phyloP scores from a whole-genome alignment of 148 eudicot species.

The Simmondsia chinensis region DNA sequence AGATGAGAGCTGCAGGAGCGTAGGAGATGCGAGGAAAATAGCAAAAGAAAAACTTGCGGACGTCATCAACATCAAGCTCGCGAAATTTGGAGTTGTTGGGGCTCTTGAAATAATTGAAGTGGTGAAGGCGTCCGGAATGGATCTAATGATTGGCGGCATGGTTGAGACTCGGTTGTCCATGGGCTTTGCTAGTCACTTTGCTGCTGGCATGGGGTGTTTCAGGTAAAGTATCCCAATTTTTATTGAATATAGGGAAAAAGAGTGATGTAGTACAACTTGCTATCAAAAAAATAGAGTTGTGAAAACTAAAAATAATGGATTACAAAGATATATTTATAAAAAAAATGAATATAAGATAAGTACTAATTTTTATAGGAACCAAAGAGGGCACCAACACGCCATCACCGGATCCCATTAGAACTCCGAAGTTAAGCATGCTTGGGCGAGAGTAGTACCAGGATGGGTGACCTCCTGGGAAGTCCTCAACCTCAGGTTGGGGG shows the following conservation, averaged over 20 bases:
- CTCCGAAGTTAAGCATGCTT: too few species aligned
- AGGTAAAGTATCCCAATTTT: constrained; percentile 28
- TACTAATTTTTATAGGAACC: too few species aligned
- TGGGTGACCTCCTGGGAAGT: too few species aligned
- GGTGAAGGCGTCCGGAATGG: constrained; percentile 51
- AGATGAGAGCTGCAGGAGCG: constrained; percentile 79
- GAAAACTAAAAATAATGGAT: too few species aligned
- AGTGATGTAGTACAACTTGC: neutral
- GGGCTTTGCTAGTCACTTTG: constrained; percentile 95
- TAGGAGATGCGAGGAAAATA: constrained; percentile 60
- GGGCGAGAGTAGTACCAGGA: too few species aligned
- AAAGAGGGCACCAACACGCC: too few species aligned
- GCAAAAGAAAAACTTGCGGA: constrained; percentile 53
- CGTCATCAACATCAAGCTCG: constrained; percentile 80
- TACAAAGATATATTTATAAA: too few species aligned
- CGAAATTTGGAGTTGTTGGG: constrained; percentile 78
- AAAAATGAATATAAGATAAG: too few species aligned
- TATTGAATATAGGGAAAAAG: neutral
- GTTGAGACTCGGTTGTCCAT: constrained; percentile 91
- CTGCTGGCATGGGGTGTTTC: constrained; percentile 92
- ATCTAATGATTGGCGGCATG: constrained; percentile 96
- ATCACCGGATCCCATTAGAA: too few species aligned
- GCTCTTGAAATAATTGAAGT: constrained; percentile 67
- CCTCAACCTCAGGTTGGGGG: too few species aligned
- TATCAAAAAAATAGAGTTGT: too few species aligned